Base-by-base conservation (phyloP, 179 eudicot species). In the Camellia oleifera region DNA sequence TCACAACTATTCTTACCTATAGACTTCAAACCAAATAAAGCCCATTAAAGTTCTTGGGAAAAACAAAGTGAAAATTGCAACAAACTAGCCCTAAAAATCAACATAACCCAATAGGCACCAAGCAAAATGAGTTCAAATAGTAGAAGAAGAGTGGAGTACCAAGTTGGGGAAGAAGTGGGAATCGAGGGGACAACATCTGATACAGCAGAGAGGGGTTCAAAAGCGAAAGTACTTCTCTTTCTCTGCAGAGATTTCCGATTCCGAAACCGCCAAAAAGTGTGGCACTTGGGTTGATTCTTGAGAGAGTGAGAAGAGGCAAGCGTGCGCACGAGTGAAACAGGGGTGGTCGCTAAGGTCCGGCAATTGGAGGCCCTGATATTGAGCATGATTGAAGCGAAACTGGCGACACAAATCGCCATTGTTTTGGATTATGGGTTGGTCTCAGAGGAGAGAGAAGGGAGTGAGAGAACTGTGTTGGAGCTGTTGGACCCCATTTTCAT, bases 351-450 rank as follows among this genome's bases (percentile, higher is more conserved):
- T 63, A 79, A 77, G 69, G 67, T 78, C 83, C 78, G 84, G 80
- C 70, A 64, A 71, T 42, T 72, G 20, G 85, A 74, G 42, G 84
- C 67, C 77, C 79, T 79, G 73, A 78, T 64, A 63, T 75, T 79
- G 72, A 80, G 52, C 65, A 82, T 56, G 57, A 83, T 10, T 65
- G 88, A 78, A 58, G 84, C 70, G 76, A 80, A 72, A 62, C 75
- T 46, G 52, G 76, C 74, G 68, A 81, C 77, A 50, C 69, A 20
- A 69, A 14, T 78, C 75, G 84, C 64, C 87, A 81, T 84, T 66
- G 57, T 5, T 76, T 32, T 5, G 58, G 70, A 48, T 68, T 67
- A 17, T 66, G 15, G 44, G 62, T 53, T 74, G 45, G 18, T 40
- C 48, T 40, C 4, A 15, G 50, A 68, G 6, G 1, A 48, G 50